Evolutionary conservation across 495 filamentous ascomycete species (phyloP), one percentile per base, ranked within the genome.

Genomic region (Achaetomiella virescens): DNA sequence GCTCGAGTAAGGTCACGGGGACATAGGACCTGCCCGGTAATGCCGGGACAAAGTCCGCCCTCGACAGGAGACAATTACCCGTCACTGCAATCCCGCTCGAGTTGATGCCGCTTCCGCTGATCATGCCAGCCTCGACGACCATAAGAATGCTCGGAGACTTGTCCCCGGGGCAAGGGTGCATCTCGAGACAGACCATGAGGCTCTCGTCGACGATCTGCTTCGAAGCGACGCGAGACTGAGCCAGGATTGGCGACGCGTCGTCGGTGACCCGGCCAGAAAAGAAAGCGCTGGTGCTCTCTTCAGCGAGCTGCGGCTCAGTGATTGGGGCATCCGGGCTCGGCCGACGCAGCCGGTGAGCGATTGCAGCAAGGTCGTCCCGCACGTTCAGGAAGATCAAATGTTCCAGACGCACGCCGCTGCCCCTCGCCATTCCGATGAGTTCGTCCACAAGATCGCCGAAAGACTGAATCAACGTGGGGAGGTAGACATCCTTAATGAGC

Each of bases 81-180:
- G 61, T 60, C 8, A 67, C 52, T 2, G 46, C 57, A 0, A 68
- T 11, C 2, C 68, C 66, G 6, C 22, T 18, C 0, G 55, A 60
- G 51, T 68, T 70, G 54, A 68, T 65, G 22, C 66, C 68, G 27
- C 60, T 58, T 15, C 64, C 57, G 33, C 52, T 57, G 15, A 70
- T 42, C 40, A 66, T 60, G 33, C 68, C 68, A 1, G 63, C 66
- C 57, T 70, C 61, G 11, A 60, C 64, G n/a, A 70, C 43, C 31
- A 65, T 40, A 42, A 70, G 63, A 43, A 68, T 60, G 37, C 45
- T 54, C 14, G 61, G 52, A 31, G 21, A 36, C 17, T 6, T 52
- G 33, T 31, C 68, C 63, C 6, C 48, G 52, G 0, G 55, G 20
- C 11, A 56, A 41, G 18, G 59, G 61, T 57, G 59, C 15, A 68